These are phyloP conservation scores for Chlorella sp. DNA, from an alignment of 139 green algal species.

Conservation along the genomic window DNA sequence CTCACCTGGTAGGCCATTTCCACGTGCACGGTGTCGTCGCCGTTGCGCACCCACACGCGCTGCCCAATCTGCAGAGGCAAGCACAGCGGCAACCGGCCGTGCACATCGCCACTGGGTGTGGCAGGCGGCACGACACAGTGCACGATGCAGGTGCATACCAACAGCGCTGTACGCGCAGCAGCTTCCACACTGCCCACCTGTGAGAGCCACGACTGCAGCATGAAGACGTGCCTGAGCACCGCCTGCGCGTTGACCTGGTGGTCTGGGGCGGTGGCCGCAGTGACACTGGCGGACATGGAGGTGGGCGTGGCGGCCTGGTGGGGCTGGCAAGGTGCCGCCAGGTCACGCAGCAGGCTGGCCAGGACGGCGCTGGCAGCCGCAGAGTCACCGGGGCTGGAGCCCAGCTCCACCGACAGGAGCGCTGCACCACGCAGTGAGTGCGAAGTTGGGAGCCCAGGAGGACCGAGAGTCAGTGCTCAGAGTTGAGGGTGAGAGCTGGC, in stretches of 20 bases:
- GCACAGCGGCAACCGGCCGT: neutral
- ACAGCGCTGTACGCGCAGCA: no score
- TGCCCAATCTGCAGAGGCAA: neutral
- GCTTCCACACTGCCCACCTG: no score
- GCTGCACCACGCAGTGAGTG: neutral
- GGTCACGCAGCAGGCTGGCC: slow-evolving; percentile 1
- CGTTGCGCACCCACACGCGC: slow-evolving; percentile 7
- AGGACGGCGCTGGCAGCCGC: neutral
- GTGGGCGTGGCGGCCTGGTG: no score
- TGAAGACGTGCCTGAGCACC: neutral
- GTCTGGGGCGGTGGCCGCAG: no score
- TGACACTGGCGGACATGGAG: no score
- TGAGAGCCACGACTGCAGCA: no score
- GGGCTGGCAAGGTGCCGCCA: neutral
- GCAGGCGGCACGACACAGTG: no score
- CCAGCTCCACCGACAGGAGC: neutral
- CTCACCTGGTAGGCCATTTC: neutral
- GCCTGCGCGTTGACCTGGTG: no score
- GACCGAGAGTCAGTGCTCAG: no score
- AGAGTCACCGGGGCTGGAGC: neutral
- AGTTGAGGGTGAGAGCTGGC: no score
- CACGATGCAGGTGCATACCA: no score
- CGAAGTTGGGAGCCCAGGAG: no score
- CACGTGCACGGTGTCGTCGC: slow-evolving; percentile 11
- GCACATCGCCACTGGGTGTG: neutral